Conservation (phyloP, 495 filamentous ascomycete species). For the Xeromyces bisporus region DNA sequence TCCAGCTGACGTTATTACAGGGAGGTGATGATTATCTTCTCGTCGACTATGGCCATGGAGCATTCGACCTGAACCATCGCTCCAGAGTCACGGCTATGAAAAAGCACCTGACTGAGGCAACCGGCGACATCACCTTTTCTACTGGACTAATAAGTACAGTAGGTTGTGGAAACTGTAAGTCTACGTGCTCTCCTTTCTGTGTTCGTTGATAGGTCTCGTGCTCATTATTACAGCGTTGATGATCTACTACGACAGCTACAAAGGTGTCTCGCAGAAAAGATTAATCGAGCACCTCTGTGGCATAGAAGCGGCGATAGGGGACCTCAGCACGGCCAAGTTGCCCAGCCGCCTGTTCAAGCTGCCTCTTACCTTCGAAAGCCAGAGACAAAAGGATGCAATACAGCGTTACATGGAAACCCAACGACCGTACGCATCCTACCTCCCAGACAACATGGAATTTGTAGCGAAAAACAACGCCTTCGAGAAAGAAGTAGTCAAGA, state of each 20-base stretch:
- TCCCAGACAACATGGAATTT: conserved; percentile 40
- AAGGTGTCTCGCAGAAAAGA: conserved; percentile 16
- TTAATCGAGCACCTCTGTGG: conserved; percentile 15
- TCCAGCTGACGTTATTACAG: conserved; percentile 10
- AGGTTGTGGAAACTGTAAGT: conserved; percentile 28
- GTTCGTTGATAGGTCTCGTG: neutral
- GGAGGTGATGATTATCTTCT: conserved; percentile 39
- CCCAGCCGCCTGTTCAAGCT: conserved; percentile 35
- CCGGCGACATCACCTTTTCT: conserved; percentile 17
- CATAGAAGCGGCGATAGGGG: conserved; percentile 16
- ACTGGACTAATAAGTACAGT: conserved; percentile 27
- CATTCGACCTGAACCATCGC: conserved; percentile 33
- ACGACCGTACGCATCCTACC: conserved; percentile 38
- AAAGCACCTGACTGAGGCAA: conserved; percentile 17
- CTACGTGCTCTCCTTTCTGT: neutral
- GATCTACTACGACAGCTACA: conserved; percentile 30
- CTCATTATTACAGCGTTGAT: conserved; percentile 21
- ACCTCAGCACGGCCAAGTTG: conserved; percentile 26
- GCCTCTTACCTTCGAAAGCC: conserved; percentile 36
- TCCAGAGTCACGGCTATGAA: conserved; percentile 32
- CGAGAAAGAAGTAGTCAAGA: conserved; percentile 24
- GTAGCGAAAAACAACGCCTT: conserved; percentile 42
- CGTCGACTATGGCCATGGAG: conserved; percentile 35
- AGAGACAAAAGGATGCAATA: conserved; percentile 30
- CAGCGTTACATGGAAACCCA: conserved; percentile 41